Evolutionary conservation across 768 basidiomycete genomes (phyloP).

Genomic region (Agrocybe pediades): DNA sequence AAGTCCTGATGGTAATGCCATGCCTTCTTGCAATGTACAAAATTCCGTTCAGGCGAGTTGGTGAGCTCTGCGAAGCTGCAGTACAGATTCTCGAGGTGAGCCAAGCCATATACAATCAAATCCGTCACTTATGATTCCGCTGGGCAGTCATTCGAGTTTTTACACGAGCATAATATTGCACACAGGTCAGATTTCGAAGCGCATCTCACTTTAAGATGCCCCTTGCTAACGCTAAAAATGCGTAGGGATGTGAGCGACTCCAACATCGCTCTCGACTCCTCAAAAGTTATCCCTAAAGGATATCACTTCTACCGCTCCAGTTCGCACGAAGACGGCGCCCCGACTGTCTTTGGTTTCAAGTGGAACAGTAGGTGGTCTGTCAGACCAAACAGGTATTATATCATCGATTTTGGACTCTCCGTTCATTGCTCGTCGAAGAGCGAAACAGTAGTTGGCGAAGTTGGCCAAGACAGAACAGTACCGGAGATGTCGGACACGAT

Average conservation of each 20-base stretch:
- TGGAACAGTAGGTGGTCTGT: constrained; percentile 20
- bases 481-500: constrained; percentile 23
- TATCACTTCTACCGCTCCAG: constrained; percentile 4
- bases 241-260: neutral
- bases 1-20: constrained; percentile 14
- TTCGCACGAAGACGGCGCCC: neutral
- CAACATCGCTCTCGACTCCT: constrained; percentile 20
- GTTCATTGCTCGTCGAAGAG: neutral
- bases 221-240: too few species aligned
- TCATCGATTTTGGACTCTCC: constrained; percentile 30
- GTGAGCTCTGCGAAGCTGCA: constrained; percentile 12
- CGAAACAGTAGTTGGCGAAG: constrained; percentile 1
- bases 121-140: neutral
- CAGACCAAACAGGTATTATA: constrained; percentile 24
- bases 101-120: neutral
- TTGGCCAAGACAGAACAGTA: constrained; percentile 24
- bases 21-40: neutral
- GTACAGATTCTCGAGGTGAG: constrained; percentile 14
- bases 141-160: constrained; percentile 8
- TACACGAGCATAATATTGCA: constrained; percentile 13
- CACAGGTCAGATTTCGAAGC: constrained; percentile 2
- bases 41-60: constrained; percentile 12
- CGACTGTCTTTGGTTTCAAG: neutral
- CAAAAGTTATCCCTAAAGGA: constrained; percentile 13
- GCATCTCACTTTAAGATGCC: neutral